Percentiles rank a stretch among this genome's conserved stretches.
These are phyloP conservation scores for Ogataea trehaloabstinens DNA, from an alignment of 805 yeast species.

Conservation along the genomic window DNA sequence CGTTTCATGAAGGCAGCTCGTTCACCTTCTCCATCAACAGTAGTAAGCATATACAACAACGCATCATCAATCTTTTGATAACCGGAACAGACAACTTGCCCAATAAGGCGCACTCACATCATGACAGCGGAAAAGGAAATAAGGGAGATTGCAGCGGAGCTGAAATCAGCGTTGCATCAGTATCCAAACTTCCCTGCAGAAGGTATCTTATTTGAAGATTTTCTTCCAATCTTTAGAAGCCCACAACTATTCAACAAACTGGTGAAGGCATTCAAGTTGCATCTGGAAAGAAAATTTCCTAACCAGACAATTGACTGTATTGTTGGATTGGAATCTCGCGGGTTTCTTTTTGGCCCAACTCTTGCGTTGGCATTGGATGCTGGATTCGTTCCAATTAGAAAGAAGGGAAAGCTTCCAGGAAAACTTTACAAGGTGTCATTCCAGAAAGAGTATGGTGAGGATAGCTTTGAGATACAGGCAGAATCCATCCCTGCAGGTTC, in stretches of 20 bases:
- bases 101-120: too few relatives aligned
- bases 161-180: slow-evolving; percentile 59
- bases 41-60: too few relatives aligned
- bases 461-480: slow-evolving; percentile 83
- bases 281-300: slow-evolving; percentile 55
- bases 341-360: slow-evolving; percentile 94
- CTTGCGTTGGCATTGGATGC: slow-evolving; percentile 85
- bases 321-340: slow-evolving; percentile 95
- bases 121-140: slow-evolving; percentile 21
- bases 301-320: slow-evolving; percentile 70
- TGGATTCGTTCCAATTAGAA: slow-evolving; percentile 94
- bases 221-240: slow-evolving; percentile 85
- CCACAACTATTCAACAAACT: slow-evolving; percentile 81
- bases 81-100: too few relatives aligned
- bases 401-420: slow-evolving; percentile 95
- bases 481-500: slow-evolving; percentile 79
- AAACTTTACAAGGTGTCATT: slow-evolving; percentile 67
- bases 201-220: slow-evolving; percentile 94
- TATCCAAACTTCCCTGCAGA: slow-evolving; percentile 93
- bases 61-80: too few relatives aligned
- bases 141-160: slow-evolving; percentile 38
- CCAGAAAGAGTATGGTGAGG: slow-evolving; percentile 90
- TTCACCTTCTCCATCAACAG: too few relatives aligned
- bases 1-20: too few relatives aligned
- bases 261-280: slow-evolving; percentile 74